Conservation (phyloP, 2,329 filamentous ascomycete genomes). For the Ceratocystis lukuohia region DNA sequence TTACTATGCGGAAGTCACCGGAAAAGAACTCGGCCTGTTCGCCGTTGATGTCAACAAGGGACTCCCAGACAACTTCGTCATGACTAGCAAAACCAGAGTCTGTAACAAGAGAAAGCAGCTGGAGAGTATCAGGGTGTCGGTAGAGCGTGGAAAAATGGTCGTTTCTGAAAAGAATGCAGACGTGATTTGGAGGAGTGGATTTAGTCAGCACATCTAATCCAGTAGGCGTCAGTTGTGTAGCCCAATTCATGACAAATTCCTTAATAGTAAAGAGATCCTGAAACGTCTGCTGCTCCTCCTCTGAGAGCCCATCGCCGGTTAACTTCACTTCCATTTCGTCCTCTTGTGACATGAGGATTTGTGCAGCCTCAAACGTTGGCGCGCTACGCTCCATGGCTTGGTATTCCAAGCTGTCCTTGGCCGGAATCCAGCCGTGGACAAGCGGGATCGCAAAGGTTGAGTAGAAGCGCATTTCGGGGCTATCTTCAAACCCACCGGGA, state of each 20-base stretch:
- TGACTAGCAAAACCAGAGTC: constrained; percentile 82
- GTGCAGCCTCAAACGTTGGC: constrained; percentile 79
- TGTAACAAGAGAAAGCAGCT: constrained; percentile 75
- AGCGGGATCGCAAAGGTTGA: constrained; percentile 77
- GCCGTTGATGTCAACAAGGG: constrained; percentile 74
- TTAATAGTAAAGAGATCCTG: constrained; percentile 78
- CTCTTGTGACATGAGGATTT: constrained; percentile 76
- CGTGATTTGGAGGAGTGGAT: constrained; percentile 58
- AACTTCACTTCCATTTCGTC: constrained; percentile 79
- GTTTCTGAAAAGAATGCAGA: constrained; percentile 89
- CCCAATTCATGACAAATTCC: constrained; percentile 61
- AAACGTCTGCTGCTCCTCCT: constrained; percentile 64
- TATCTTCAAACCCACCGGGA: constrained; percentile 72
- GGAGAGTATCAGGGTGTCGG: constrained; percentile 63
- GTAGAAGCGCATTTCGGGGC: constrained; percentile 80
- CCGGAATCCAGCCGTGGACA: constrained; percentile 84
- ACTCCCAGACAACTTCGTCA: constrained; percentile 93
- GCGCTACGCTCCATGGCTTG: constrained; percentile 60
- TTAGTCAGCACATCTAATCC: constrained; percentile 63
- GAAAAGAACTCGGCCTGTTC: constrained; percentile 72
- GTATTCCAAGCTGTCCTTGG: constrained; percentile 51
- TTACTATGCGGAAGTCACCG: constrained; percentile 76
- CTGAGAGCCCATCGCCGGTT: constrained; percentile 43
- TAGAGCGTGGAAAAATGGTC: constrained; percentile 95
- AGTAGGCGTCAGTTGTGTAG: constrained; percentile 75